Percentiles rank a stretch among this genome's conserved stretches.
Conservation (phyloP, 768 basidiomycete species). For the Hericium rajendrae region DNA sequence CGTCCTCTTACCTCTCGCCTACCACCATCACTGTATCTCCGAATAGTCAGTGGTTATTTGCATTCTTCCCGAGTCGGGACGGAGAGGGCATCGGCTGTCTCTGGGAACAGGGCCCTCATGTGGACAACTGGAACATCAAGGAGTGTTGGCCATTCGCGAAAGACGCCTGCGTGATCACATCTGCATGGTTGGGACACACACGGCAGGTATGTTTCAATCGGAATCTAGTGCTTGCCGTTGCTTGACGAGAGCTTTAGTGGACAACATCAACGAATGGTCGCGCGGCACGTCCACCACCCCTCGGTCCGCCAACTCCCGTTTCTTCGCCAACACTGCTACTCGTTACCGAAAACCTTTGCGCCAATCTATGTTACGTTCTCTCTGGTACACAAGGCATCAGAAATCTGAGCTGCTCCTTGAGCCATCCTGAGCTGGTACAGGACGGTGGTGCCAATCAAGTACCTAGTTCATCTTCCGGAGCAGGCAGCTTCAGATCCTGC, state of each 20-base stretch:
- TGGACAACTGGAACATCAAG: slow-evolving; percentile 53
- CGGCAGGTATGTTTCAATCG: slow-evolving; percentile 41
- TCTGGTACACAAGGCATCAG: not conserved
- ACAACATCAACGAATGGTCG: not conserved
- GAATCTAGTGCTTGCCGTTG: too few relatives aligned
- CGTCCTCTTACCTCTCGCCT: slow-evolving; percentile 48
- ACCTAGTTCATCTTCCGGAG: not conserved
- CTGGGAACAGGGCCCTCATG: slow-evolving; percentile 49
- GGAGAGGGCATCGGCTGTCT: slow-evolving; percentile 53
- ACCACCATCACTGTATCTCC: slow-evolving; percentile 52
- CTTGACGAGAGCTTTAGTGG: slow-evolving; percentile 4
- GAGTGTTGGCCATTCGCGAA: slow-evolving; percentile 46
- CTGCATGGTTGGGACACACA: slow-evolving; percentile 48
- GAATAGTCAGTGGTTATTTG: slow-evolving; percentile 57
- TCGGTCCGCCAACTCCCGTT: slow-evolving; percentile 8
- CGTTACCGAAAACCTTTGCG: slow-evolving; percentile 10
- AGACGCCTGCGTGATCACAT: slow-evolving; percentile 49
- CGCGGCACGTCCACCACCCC: slow-evolving; percentile 10
- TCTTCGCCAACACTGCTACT: slow-evolving; percentile 8
- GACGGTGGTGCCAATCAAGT: slow-evolving; percentile 1
- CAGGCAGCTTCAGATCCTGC: slow-evolving; percentile 5
- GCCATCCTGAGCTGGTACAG: slow-evolving; percentile 4
- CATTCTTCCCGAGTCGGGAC: slow-evolving; percentile 57
- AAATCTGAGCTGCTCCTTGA: slow-evolving; percentile 10
- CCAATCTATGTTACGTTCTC: slow-evolving; percentile 3